A percentile compares a stretch with the other conserved stretches of the same genome.
phyloP scores from a whole-genome alignment of 2,329 filamentous ascomycete genomes.

The Alternaria viburni region DNA sequence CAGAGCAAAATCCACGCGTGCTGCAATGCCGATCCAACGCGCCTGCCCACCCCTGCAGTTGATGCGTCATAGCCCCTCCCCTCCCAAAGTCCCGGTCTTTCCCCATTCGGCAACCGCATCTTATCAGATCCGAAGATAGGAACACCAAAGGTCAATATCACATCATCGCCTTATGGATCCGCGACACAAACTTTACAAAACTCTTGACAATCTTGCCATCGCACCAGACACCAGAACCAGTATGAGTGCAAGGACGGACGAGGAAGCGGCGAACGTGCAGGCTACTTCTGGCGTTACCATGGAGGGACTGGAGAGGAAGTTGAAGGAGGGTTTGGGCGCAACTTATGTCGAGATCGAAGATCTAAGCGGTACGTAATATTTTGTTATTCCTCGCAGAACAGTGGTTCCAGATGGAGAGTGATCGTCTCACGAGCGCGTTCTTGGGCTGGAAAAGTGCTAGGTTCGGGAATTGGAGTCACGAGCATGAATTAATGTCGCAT shows the following conservation, averaged over 20 bases:
- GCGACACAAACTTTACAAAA: slow-evolving; percentile 43
- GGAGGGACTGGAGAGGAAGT: slow-evolving; percentile 69
- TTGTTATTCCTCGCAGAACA: background rate
- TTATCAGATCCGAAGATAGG: slow-evolving; percentile 46
- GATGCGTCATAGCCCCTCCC: slow-evolving; percentile 26
- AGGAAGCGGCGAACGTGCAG: slow-evolving; percentile 58
- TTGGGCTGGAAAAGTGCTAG: background rate
- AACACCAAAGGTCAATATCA: slow-evolving; percentile 20
- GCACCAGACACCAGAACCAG: slow-evolving; percentile 15
- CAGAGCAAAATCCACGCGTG: slow-evolving; percentile 1
- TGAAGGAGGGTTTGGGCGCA: slow-evolving; percentile 74
- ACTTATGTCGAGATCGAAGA: slow-evolving; percentile 87
- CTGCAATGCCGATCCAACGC: slow-evolving; percentile 3
- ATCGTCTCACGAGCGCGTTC: no score
- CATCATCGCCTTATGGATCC: slow-evolving; percentile 38
- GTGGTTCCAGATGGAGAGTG: no score
- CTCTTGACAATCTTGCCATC: slow-evolving; percentile 35
- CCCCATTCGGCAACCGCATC: slow-evolving; percentile 21
- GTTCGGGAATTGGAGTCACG: background rate
- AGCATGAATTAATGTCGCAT: slow-evolving; percentile 18
- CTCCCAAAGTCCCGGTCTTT: slow-evolving; percentile 7
- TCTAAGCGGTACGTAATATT: slow-evolving; percentile 77
- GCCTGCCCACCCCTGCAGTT: slow-evolving; percentile 15
- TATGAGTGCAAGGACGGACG: slow-evolving; percentile 55
- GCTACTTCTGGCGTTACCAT: slow-evolving; percentile 71